Base-by-base conservation (phyloP, 257 asterid genomes). In the Craterostigma plantagineum region DNA sequence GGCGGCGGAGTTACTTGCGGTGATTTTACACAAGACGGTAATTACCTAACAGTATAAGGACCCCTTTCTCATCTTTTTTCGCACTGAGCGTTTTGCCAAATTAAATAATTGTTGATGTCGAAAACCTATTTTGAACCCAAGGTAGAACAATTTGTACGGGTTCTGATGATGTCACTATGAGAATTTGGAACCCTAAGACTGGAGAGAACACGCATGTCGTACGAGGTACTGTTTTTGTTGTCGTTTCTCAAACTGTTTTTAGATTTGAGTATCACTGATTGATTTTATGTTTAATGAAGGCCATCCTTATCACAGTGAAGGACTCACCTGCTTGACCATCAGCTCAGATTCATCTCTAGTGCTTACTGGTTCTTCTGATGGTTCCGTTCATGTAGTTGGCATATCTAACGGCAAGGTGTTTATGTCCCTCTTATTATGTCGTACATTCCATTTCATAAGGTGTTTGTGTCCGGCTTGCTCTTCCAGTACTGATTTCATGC, bases 11-110 rank as follows among this genome's bases (percentile, higher is more conserved):
- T 87, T 34, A 64, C 98, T 14, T 90, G 98, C 14, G 94, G 98
- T 38, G 81, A 69, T 65, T 75, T 90, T 64, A 90, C 95, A 8
- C 98, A 91, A 34, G 95, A 90, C 65, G 98, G 98, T 87, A n/a
- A n/a, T n/a, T n/a, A n/a, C n/a, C n/a, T n/a, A n/a, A n/a, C n/a
- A n/a, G n/a, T n/a, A n/a, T n/a, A n/a, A n/a, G n/a, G n/a, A n/a
- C 7, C 10, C 38, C 7, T 7, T 35, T 35, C 7, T 35, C 7
- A 35, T 35, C 10, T 35, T 35, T 7, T 10, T 7, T 7, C 10
- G 7, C 38, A 35, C 10, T 7, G 10, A 7, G 38, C 7, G 7
- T n/a, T 35, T 35, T 11, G 7, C 7, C 11, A 11, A 7, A 7
- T 35, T 35, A 7, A 7, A 7, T 7, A 7, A 7, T 7, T 11